Conservation (phyloP, 257 asterid genomes). For the Salvia rosmarinus region DNA sequence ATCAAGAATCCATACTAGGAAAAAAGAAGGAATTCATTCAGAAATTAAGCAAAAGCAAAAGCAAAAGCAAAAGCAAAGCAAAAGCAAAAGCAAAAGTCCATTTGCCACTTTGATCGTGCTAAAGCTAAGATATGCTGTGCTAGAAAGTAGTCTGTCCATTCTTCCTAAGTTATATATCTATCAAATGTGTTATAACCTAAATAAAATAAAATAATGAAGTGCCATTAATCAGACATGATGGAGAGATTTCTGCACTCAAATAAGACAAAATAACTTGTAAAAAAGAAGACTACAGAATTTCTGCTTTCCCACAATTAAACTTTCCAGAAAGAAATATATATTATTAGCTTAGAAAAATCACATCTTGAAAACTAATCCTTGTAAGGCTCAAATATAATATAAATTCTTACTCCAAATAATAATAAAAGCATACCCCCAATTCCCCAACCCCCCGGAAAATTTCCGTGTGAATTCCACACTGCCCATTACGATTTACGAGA, state of each 20-base stretch:
- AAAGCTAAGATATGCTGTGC: constrained; percentile 54
- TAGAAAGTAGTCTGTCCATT: constrained; percentile 37
- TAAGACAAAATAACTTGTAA: background rate
- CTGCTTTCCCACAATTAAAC: background rate
- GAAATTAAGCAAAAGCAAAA: constrained; percentile 47
- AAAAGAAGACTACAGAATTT: background rate
- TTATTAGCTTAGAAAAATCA: background rate
- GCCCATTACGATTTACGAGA: no score
- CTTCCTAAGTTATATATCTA: background rate
- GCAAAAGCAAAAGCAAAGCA: no score
- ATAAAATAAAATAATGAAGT: background rate
- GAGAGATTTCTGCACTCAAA: background rate
- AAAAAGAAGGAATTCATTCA: constrained; percentile 34
- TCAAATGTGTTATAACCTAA: constrained; percentile 12
- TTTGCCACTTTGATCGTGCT: constrained; percentile 41
- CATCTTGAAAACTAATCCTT: no score
- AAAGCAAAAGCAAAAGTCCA: no score
- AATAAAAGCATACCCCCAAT: no score
- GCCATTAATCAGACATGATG: background rate
- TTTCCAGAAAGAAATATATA: background rate
- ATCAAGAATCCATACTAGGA: constrained; percentile 52
- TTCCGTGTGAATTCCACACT: no score
- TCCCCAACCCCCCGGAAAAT: background rate
- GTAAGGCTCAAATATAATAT: no score
- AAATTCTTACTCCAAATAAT: no score